Base-by-base conservation (phyloP, 2,329 filamentous ascomycete species). In the Aspergillus carbonarius region DNA sequence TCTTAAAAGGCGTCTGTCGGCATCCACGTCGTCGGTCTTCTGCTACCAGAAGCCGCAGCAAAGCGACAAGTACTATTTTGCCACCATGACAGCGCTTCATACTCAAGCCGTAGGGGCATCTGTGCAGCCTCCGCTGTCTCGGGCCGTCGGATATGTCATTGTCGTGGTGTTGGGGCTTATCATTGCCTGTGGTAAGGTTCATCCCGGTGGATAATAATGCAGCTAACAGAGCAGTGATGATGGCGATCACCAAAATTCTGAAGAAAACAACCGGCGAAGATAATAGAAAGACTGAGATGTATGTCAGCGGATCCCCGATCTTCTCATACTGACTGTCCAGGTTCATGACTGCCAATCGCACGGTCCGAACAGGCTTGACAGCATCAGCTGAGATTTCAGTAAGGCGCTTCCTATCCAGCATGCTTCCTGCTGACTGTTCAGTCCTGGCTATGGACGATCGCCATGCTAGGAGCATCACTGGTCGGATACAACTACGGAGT, bases 401-500 rank as follows among this genome's bases (percentile, higher is more conserved):
- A 60, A 23, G 71, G 17, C 13, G 3, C 7, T 53, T 1, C 12
- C 1, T 5, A 10, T 4, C 1, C 12, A 17, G 23, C 15, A 34
- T 6, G 25, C 10, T 9, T n/a, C 5, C 13, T 27, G 23, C 48
- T 54, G n/a, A 58, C 9, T 32, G 35, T 1, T 5, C 23, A 74
- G 32, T 82, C 80, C 0, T 84, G 82, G 82, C 75, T 83, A 2
- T 83, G 81, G 80, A 81, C 79, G 20, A 84, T 81, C 0, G 80
- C 82, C 0, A 76, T 84, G 62, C 70, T 84, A 0, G 81, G 81
- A 0, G 80, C 79, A 9, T 76, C 76, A 0, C 72, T 83, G 2
- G 80, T 84, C 0, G 82, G 82, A 0, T 84, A 85, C 61, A 77
- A 77, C 51, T 83, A 82, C 63, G 83, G 83, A 0, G 73, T 85